Conservation (phyloP, 1,284 basidiomycete species). For the Puccinia hordei region DNA sequence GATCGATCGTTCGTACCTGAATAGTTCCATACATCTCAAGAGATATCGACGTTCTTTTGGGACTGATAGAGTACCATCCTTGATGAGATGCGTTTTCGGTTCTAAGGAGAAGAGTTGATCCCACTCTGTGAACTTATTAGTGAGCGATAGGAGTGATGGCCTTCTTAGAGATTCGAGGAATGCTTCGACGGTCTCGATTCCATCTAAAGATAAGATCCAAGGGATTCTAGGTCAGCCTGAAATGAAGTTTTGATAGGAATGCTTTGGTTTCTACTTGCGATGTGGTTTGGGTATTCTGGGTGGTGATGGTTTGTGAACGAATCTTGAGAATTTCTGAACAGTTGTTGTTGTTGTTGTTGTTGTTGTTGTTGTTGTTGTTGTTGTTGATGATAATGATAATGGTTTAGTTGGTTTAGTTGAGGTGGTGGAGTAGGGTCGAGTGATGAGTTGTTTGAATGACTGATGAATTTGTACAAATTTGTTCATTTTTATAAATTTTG, state of each 20-base stretch:
- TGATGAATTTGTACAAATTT: too few species aligned
- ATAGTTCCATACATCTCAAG: conserved; percentile 28
- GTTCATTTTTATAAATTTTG: too few species aligned
- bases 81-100: neutral
- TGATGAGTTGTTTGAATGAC: neutral
- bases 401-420: too few species aligned
- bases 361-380: too few species aligned
- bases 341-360: too few species aligned
- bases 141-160: conserved; percentile 6
- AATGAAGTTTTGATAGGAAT: too few species aligned
- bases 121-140: conserved; percentile 24
- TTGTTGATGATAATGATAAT: neutral
- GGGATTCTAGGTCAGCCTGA: too few species aligned
- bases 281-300: conserved; percentile 39
- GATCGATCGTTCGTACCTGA: conserved; percentile 24
- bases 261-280: too few species aligned
- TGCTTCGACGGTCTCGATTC: conserved; percentile 21
- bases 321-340: neutral
- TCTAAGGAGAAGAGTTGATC: conserved; percentile 19
- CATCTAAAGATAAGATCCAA: too few species aligned
- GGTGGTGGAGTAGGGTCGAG: neutral
- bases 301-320: conserved; percentile 24
- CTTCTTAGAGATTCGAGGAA: conserved; percentile 29
- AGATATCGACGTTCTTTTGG: conserved; percentile 41
- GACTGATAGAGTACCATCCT: conserved; percentile 20